Percentiles rank a stretch among this genome's conserved stretches.
Evolutionary conservation across 2,329 filamentous ascomycete species (phyloP).

Genomic region (Proliferodiscus dingleyae): DNA sequence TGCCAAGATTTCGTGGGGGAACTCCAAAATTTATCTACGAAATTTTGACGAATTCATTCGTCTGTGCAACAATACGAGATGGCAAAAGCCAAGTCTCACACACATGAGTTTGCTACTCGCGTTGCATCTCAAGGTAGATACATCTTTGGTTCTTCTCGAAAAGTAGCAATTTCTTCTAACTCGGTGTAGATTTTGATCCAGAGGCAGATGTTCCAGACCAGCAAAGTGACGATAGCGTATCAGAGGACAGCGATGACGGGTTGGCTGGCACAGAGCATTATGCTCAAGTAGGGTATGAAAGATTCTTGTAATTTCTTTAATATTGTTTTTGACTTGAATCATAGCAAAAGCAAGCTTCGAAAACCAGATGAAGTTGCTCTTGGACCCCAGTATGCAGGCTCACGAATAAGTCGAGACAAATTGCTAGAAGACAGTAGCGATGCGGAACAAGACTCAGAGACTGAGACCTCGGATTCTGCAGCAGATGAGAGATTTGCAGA

Average conservation of each 20-base stretch:
- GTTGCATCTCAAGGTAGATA: constrained; percentile 54
- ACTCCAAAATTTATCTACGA: constrained; percentile 14
- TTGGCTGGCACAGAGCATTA: constrained; percentile 81
- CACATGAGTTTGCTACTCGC: constrained; percentile 57
- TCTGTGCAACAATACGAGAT: no score
- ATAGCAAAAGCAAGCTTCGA: constrained; percentile 75
- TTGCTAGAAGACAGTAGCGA: constrained; percentile 54
- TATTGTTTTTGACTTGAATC: constrained; percentile 5
- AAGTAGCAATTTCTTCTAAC: constrained; percentile 9
- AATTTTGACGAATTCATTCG: no score
- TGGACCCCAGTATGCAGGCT: constrained; percentile 76
- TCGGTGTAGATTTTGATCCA: constrained; percentile 35
- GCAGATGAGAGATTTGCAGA: constrained; percentile 38
- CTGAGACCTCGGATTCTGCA: constrained; percentile 35
- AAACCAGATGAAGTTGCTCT: constrained; percentile 64
- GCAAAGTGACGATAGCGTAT: constrained; percentile 38
- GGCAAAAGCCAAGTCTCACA: constrained; percentile 44
- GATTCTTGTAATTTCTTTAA: neutral
- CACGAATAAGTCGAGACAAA: constrained; percentile 65
- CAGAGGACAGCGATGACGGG: constrained; percentile 45
- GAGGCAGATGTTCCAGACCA: constrained; percentile 30
- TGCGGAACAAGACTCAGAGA: constrained; percentile 35
- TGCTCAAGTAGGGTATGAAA: constrained; percentile 63
- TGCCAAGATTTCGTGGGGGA: constrained; percentile 25
- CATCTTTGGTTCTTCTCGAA: neutral